A percentile compares a stretch with the other conserved stretches of the same genome.
Conservation (phyloP, 495 filamentous ascomycete species). For the Jackrogersella multiformis region DNA sequence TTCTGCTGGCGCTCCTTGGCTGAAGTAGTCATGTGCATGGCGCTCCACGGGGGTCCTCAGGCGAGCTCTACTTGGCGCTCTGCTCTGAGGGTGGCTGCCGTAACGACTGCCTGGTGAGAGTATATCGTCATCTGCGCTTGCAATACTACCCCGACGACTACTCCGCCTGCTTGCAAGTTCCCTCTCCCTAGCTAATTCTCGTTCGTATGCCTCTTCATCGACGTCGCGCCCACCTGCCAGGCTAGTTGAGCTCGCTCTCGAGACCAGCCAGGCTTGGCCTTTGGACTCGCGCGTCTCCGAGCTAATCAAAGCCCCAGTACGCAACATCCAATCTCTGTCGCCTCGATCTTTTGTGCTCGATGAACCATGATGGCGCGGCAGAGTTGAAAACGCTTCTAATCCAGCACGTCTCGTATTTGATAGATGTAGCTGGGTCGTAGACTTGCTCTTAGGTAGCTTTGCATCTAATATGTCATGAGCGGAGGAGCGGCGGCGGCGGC, state of each 20-base stretch:
- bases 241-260: slow-evolving; percentile 75
- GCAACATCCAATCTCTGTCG: slow-evolving; percentile 78
- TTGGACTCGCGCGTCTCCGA: slow-evolving; percentile 77
- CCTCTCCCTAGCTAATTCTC: slow-evolving; percentile 53
- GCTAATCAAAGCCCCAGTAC: slow-evolving; percentile 75
- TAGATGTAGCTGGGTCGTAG: slow-evolving; percentile 53
- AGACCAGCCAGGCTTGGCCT: slow-evolving; percentile 80
- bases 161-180: slow-evolving; percentile 47
- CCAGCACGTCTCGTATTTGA: slow-evolving; percentile 33
- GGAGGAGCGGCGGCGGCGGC: slow-evolving; percentile 46
- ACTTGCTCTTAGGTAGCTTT: slow-evolving; percentile 55
- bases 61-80: slow-evolving; percentile 53
- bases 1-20: slow-evolving; percentile 42
- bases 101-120: slow-evolving; percentile 54
- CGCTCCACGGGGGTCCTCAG: slow-evolving; percentile 49
- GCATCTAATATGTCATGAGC: slow-evolving; percentile 41
- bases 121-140: slow-evolving; percentile 48
- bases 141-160: slow-evolving; percentile 49
- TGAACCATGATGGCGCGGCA: slow-evolving; percentile 34
- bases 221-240: slow-evolving; percentile 62
- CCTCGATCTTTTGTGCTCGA: slow-evolving; percentile 40
- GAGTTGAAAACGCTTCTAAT: slow-evolving; percentile 29
- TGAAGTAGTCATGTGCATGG: slow-evolving; percentile 57
- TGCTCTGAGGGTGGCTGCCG: slow-evolving; percentile 57
- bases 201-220: slow-evolving; percentile 57